Conservation (phyloP, 352 stramenopile genomes). For the Phytopythium aichiense region DNA sequence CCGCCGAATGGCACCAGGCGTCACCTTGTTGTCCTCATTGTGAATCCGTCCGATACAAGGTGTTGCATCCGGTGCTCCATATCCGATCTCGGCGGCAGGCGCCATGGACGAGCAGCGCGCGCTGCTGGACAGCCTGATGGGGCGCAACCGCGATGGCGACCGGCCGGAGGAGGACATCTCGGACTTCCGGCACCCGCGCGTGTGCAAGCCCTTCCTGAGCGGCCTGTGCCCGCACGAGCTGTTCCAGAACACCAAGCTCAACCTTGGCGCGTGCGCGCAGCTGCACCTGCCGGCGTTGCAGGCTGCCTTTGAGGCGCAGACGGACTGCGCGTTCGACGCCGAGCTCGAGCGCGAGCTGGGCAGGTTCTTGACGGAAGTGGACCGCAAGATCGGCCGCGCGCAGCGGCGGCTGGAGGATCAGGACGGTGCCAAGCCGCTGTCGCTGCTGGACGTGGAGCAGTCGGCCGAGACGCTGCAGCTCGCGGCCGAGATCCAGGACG, state of each 20-base stretch:
- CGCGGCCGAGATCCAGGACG: slow-evolving; percentile 65
- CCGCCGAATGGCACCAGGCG: too few species aligned
- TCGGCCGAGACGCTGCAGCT: slow-evolving; percentile 70
- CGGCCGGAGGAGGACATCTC: slow-evolving; percentile 68
- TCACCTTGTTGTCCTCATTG: too few species aligned
- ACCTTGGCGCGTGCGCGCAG: slow-evolving; percentile 64
- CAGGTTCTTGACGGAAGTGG: slow-evolving; percentile 63
- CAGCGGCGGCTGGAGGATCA: slow-evolving; percentile 71
- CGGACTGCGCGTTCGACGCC: slow-evolving; percentile 66
- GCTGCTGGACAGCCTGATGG: slow-evolving; percentile 89
- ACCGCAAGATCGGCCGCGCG: slow-evolving; percentile 75
- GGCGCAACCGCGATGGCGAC: slow-evolving; percentile 88
- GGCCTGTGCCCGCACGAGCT: slow-evolving; percentile 84
- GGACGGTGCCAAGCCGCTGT: slow-evolving; percentile 33
- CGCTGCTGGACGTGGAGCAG: slow-evolving; percentile 45
- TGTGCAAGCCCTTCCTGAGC: slow-evolving; percentile 82
- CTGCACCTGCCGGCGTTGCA: slow-evolving; percentile 75
- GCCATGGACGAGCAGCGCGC: slow-evolving; percentile 81
- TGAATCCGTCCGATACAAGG: too few species aligned
- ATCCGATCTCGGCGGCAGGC: too few species aligned
- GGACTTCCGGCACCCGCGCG: slow-evolving; percentile 65
- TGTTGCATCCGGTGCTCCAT: too few species aligned
- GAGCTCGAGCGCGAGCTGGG: slow-evolving; percentile 63
- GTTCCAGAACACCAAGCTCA: slow-evolving; percentile 90
- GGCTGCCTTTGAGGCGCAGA: slow-evolving; percentile 47